Evolutionary conservation across 345 rosid genomes (phyloP).

Genomic region (Aquilaria sinensis): DNA sequence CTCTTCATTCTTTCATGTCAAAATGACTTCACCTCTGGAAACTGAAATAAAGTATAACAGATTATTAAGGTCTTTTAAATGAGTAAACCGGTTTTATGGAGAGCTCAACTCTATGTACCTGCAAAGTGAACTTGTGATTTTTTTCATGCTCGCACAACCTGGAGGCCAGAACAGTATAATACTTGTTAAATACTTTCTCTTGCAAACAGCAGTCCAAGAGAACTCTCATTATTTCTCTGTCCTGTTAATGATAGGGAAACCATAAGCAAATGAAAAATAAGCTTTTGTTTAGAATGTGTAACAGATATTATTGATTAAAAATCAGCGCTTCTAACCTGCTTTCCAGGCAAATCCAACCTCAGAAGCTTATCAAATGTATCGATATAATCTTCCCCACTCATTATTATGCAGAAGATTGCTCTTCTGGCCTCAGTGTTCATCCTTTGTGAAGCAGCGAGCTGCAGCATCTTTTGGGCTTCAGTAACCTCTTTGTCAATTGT

Average conservation of each 20-base stretch:
- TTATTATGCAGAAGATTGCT: conserved; percentile 88
- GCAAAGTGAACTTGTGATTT: conserved; percentile 82
- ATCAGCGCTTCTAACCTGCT: conserved; percentile 39
- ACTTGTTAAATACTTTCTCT: conserved; percentile 83
- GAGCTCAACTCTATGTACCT: conserved; percentile 32
- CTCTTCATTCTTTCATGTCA: no score
- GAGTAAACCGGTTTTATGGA: no score
- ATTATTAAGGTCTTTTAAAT: no score
- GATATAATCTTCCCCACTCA: conserved; percentile 89
- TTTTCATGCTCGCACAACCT: conserved; percentile 83
- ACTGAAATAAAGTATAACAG: no score
- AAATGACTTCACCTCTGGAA: no score
- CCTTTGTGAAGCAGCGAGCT: conserved; percentile 88
- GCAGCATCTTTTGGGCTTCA: conserved; percentile 86
- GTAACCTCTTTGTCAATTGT: conserved; percentile 76
- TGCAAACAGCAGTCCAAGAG: conserved; percentile 85
- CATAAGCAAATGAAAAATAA: not conserved
- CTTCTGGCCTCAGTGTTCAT: conserved; percentile 91
- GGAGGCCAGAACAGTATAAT: conserved; percentile 67
- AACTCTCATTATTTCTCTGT: conserved; percentile 91
- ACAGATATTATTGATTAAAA: not conserved
- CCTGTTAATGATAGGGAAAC: conserved; percentile 31
- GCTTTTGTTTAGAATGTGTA: not conserved
- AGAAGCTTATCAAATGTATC: conserved; percentile 92
- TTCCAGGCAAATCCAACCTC: conserved; percentile 75